phyloP scores from a whole-genome alignment of 176 grass and related monocot species.

The Tillandsia leiboldiana region DNA sequence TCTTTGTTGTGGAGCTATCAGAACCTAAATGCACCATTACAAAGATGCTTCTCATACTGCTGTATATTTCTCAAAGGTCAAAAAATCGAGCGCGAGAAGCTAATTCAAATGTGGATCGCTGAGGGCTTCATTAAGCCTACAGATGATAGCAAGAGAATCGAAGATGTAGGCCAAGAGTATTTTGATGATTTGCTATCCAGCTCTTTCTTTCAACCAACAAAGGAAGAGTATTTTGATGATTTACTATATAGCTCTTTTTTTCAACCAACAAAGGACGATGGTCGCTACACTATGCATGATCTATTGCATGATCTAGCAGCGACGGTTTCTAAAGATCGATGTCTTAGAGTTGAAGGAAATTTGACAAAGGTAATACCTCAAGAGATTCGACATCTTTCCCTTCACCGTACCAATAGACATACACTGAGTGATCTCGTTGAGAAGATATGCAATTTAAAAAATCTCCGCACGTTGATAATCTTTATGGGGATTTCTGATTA shows the following conservation, averaged over 20 bases:
- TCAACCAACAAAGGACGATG: not conserved
- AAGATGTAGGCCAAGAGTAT: constrained; percentile 2
- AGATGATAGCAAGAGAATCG: not conserved
- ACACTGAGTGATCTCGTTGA: too few species aligned
- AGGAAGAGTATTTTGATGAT: not conserved
- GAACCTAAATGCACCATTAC: constrained; percentile 7
- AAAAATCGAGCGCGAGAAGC: not conserved
- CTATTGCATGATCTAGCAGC: too few species aligned
- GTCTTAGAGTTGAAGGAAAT: too few species aligned
- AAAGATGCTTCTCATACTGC: constrained; percentile 28
- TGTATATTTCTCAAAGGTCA: constrained; percentile 19
- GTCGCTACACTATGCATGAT: too few species aligned
- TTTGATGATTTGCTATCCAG: constrained; percentile 5
- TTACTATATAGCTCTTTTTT: constrained; percentile 3
- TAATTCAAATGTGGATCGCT: constrained; percentile 3
- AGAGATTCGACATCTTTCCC: too few species aligned
- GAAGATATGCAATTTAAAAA: too few species aligned
- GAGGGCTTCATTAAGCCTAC: constrained; percentile 2
- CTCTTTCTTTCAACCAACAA: constrained; percentile 4
- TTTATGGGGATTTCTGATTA: too few species aligned
- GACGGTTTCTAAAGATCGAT: too few species aligned
- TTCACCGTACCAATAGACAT: too few species aligned
- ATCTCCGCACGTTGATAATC: too few species aligned
- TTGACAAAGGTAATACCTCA: too few species aligned
- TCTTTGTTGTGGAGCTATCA: constrained; percentile 26